These are phyloP conservation scores for Dissophora globulifera DNA, from an alignment of 192 early-diverging fungal genomes.

Conservation along the genomic window DNA sequence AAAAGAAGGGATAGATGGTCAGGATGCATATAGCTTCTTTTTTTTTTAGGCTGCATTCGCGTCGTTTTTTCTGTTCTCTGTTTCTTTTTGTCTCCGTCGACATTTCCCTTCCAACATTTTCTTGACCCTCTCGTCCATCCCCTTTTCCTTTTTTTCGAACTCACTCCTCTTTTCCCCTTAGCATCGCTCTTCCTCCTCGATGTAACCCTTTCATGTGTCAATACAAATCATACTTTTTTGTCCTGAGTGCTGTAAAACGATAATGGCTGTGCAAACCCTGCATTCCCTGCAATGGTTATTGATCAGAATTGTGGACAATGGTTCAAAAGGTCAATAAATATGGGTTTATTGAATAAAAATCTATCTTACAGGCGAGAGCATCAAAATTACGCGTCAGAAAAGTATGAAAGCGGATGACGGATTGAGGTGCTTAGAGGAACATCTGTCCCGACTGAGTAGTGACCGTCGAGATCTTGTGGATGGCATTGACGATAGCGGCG, in stretches of 20 bases:
- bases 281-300: too few species aligned
- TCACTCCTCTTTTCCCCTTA: neutral
- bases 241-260: constrained; percentile 15
- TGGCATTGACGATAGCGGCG: constrained; percentile 81
- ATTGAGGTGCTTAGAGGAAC: constrained; percentile 76
- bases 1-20: neutral
- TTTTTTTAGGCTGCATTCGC: too few species aligned
- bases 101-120: neutral
- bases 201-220: constrained; percentile 13
- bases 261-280: neutral
- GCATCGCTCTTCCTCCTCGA: neutral
- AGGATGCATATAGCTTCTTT: too few species aligned
- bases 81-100: neutral
- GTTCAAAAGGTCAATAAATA: neutral
- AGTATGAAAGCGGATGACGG: too few species aligned
- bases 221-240: constrained; percentile 16
- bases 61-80: neutral
- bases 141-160: neutral
- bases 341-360: neutral
- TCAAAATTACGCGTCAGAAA: too few species aligned
- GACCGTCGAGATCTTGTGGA: constrained; percentile 84
- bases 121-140: neutral
- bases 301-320: too few species aligned
- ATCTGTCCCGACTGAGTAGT: constrained; percentile 81
- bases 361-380: constrained; percentile 12